These are phyloP conservation scores for Mucor velutinosus DNA, from an alignment of 371 early-diverging fungal species.

Conservation along the genomic window DNA sequence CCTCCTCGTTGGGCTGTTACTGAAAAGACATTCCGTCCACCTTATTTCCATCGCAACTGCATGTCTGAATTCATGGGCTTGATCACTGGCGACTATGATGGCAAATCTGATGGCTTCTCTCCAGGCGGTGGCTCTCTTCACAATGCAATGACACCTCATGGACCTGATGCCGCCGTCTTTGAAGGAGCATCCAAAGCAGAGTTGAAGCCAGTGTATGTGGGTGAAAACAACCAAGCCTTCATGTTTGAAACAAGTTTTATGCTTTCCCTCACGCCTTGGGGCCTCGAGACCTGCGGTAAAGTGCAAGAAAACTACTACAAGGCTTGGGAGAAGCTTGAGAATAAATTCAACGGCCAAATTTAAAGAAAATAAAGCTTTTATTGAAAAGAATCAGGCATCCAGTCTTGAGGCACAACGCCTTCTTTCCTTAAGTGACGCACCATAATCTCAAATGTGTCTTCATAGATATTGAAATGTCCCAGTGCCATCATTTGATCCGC, in stretches of 20 bases:
- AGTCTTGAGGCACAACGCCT: conserved; percentile 63
- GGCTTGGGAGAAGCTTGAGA: conserved; percentile 70
- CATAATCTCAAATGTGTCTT: conserved; percentile 76
- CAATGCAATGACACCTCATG: conserved; percentile 89
- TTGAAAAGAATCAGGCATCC: conserved; percentile 47
- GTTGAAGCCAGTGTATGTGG: conserved; percentile 78
- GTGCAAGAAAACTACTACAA: conserved; percentile 82
- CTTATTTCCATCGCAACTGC: conserved; percentile 95
- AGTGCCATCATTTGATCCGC: conserved; percentile 78
- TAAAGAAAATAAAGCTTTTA: conserved; percentile 1
- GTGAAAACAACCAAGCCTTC: conserved; percentile 85
- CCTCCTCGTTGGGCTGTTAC: conserved; percentile 97
- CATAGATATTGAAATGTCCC: conserved; percentile 73
- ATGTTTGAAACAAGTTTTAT: conserved; percentile 94
- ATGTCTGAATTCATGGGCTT: conserved; percentile 98
- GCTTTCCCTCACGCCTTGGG: conserved; percentile 87
- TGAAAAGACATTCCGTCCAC: conserved; percentile 92
- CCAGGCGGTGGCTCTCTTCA: conserved; percentile 94
- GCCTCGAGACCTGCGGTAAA: conserved; percentile 67
- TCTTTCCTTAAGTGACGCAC: conserved; percentile 69
- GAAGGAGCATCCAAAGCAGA: conserved; percentile 74
- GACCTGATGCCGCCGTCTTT: conserved; percentile 90
- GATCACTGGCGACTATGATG: conserved; percentile 92
- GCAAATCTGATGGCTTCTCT: conserved; percentile 87
- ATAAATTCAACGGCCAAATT: conserved; percentile 42